A percentile compares a stretch with the other conserved stretches of the same genome.
Conservation (phyloP, 164 flowering plant genomes). For the Stephania yunnanensis region DNA sequence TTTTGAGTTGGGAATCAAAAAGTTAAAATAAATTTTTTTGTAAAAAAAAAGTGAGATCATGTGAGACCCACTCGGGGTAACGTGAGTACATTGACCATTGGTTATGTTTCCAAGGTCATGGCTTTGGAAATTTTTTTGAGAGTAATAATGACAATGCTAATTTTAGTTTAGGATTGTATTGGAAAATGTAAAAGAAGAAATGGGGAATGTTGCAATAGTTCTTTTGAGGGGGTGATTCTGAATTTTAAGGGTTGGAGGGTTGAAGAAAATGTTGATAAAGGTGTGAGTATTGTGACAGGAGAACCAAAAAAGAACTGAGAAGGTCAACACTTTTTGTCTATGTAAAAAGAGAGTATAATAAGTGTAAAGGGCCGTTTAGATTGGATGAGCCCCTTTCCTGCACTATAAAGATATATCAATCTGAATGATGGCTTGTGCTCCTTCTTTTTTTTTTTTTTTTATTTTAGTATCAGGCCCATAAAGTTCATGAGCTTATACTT, state of each 20-base stretch:
- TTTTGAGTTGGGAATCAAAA: too few species aligned
- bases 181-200: constrained; percentile 7
- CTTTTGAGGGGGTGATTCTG: too few species aligned
- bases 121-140: too few species aligned
- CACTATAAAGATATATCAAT: background rate
- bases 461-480: background rate
- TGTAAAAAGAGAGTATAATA: too few species aligned
- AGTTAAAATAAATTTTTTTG: too few species aligned
- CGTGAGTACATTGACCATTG: too few species aligned
- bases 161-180: background rate
- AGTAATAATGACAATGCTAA: background rate
- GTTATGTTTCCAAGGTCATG: too few species aligned
- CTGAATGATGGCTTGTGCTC: background rate
- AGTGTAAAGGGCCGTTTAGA: too few species aligned
- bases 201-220: background rate
- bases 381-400: background rate
- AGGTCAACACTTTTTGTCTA: background rate
- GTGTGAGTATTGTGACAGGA: background rate
- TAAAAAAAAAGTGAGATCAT: constrained; percentile 22
- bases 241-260: too few species aligned
- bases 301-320: background rate
- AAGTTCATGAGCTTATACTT: background rate
- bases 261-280: too few species aligned
- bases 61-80: constrained; percentile 21
- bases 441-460: background rate